These are phyloP conservation scores for Xylariales sp. DNA, from an alignment of 2,329 filamentous ascomycete genomes.

Conservation along the genomic window DNA sequence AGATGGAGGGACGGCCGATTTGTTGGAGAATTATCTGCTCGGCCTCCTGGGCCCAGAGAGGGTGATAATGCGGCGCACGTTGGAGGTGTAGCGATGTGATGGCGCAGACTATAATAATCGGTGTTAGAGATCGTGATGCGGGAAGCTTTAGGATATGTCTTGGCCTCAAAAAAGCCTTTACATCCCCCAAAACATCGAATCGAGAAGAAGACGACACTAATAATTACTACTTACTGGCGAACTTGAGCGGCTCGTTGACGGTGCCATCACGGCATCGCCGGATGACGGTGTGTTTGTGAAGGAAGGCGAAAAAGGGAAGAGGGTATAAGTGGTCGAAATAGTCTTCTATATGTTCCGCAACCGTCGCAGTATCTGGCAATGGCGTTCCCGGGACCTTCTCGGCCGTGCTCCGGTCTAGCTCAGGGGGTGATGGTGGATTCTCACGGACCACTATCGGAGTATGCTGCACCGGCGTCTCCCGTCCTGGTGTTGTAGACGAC, in stretches of 20 bases:
- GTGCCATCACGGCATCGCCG: slow-evolving; percentile 47
- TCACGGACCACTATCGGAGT: neutral
- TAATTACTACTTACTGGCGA: slow-evolving; percentile 40
- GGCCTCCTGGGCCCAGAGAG: slow-evolving; percentile 49
- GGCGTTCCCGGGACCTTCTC: slow-evolving; percentile 22
- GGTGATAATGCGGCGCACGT: slow-evolving; percentile 41
- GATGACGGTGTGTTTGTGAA: slow-evolving; percentile 51
- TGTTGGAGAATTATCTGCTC: slow-evolving; percentile 50
- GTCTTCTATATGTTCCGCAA: slow-evolving; percentile 44
- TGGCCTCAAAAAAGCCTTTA: neutral
- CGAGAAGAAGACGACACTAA: neutral
- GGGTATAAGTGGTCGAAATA: slow-evolving; percentile 50
- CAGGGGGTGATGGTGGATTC: slow-evolving; percentile 3
- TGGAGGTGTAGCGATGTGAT: slow-evolving; percentile 49
- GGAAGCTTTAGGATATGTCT: neutral
- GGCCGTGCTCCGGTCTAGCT: slow-evolving; percentile 27
- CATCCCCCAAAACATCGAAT: neutral
- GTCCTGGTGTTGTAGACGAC: slow-evolving; percentile 9
- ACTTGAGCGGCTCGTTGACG: slow-evolving; percentile 48
- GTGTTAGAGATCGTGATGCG: neutral
- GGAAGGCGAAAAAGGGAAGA: slow-evolving; percentile 51
- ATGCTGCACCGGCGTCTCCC: slow-evolving; percentile 13
- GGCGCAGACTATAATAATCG: slow-evolving; percentile 43
- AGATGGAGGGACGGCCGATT: slow-evolving; percentile 50
- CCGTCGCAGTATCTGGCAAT: slow-evolving; percentile 35